Evolutionary conservation across 257 asterid genomes (phyloP), one percentile per base, ranked within the genome.

Genomic region (Ehretia macrophylla): DNA sequence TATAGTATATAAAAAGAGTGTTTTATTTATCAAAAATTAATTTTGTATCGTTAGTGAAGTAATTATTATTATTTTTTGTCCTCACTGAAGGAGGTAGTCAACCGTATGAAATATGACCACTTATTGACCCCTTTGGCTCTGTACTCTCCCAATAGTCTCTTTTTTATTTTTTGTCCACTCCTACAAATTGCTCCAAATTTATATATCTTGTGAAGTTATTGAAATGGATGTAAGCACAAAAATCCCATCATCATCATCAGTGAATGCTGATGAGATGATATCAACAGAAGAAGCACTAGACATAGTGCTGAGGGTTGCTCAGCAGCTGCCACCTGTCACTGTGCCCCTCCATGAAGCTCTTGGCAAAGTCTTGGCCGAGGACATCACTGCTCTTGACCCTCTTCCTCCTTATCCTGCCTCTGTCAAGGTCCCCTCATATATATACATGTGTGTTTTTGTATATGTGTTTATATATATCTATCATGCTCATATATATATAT

Each of bases 391-490:
- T n/a, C 80, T 80, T 45, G 97, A 88, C 56, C 99, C 99, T 32
- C 97, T 77, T 54, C 99, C 99, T 67, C 95, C 99, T 10, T 92
- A 86, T 59, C 96, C 91, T n/a, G 96, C 99, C 17, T 92, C 99
- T 49, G 62, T 86, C 68, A 92, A 86, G 97, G 99, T 92, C 18
- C 40, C 5, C 17, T 38, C 37, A 27, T 32, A 22, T 17, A 9
- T 54, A 52, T 11, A 48, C 8, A 2, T 32, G 5, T 37, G 17
- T 20, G 8, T 45, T 18, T 38, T 1, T 27, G 35, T 27, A 27
- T 27, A 27, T 6, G 35, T 37, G 17, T 10, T 13, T 48, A 46
- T 4, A 21, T 56, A 9, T 55, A 48, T 38, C 18, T 51, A 39
- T n/a, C n/a, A n/a, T n/a, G n/a, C n/a, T n/a, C n/a, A 17, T 20